A percentile compares a stretch with the other conserved stretches of the same genome.
phyloP scores from a whole-genome alignment of 225 moss, liverwort and hornwort genomes.

The Ulota crispa region DNA sequence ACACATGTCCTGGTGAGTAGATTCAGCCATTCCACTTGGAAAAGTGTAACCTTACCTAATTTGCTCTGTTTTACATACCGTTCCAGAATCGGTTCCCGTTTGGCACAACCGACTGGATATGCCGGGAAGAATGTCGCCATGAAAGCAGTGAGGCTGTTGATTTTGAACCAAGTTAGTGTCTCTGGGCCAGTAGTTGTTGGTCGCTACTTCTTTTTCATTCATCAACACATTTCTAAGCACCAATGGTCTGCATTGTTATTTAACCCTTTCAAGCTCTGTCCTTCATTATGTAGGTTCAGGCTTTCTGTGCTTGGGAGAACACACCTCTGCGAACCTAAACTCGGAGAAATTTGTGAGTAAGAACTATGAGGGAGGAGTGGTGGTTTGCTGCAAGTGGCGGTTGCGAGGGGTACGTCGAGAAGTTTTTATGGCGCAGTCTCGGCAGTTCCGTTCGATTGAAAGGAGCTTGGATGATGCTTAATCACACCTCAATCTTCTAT shows the following conservation, averaged over 20 bases:
- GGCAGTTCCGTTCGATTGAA: constrained; percentile 31
- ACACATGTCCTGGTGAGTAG: constrained; percentile 28
- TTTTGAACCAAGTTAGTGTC: neutral
- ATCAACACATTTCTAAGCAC: neutral
- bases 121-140: constrained; percentile 14
- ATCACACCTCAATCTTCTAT: constrained; percentile 1
- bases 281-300: neutral
- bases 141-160: neutral
- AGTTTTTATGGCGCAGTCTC: constrained; percentile 34
- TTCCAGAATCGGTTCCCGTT: neutral
- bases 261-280: neutral
- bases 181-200: neutral
- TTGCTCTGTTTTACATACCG: neutral
- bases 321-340: neutral
- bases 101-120: neutral
- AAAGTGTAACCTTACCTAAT: neutral
- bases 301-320: neutral
- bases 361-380: constrained; percentile 37
- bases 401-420: constrained; percentile 13
- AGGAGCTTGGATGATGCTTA: constrained; percentile 22
- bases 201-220: neutral
- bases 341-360: neutral
- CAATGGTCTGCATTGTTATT: neutral
- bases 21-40: neutral
- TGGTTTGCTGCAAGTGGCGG: constrained; percentile 21